Evolutionary conservation across 2,329 filamentous ascomycete species (phyloP).

Genomic region (Penicillium sp.): DNA sequence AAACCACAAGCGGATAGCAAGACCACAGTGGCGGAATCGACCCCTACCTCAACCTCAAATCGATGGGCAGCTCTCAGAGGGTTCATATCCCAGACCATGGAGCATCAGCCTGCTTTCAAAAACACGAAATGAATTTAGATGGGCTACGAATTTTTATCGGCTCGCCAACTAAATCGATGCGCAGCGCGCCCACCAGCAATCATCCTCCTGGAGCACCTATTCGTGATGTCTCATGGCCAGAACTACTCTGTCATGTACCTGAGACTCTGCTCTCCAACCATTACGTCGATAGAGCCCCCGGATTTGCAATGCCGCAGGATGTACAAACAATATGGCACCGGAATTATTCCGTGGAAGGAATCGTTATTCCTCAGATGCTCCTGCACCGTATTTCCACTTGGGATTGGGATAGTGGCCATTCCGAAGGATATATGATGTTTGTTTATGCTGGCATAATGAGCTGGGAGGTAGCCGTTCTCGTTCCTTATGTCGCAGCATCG

Average conservation of each 20-base stretch:
- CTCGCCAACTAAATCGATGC: background rate
- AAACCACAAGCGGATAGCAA: conserved; percentile 21
- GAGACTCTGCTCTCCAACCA: background rate
- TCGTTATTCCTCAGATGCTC: background rate
- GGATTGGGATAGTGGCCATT: background rate
- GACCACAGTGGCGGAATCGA: conserved; percentile 16
- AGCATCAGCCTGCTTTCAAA: conserved; percentile 76
- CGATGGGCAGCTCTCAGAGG: conserved; percentile 77
- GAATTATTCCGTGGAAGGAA: background rate
- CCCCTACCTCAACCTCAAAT: conserved; percentile 51
- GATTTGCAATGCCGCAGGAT: background rate
- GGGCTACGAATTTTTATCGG: too few species aligned
- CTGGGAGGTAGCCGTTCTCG: background rate
- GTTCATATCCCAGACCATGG: conserved; percentile 84
- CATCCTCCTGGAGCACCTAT: background rate
- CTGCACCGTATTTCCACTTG: too few species aligned
- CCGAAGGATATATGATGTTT: background rate
- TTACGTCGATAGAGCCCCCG: too few species aligned
- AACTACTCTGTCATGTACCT: background rate
- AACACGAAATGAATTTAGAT: conserved; percentile 5
- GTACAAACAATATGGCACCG: background rate
- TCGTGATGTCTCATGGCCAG: background rate
- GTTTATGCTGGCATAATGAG: background rate
- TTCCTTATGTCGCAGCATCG: background rate
- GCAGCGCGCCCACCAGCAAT: background rate